Percentiles rank a stretch among this genome's conserved stretches.
phyloP scores from a whole-genome alignment of 2,329 filamentous ascomycete genomes.

The Alternaria solani region DNA sequence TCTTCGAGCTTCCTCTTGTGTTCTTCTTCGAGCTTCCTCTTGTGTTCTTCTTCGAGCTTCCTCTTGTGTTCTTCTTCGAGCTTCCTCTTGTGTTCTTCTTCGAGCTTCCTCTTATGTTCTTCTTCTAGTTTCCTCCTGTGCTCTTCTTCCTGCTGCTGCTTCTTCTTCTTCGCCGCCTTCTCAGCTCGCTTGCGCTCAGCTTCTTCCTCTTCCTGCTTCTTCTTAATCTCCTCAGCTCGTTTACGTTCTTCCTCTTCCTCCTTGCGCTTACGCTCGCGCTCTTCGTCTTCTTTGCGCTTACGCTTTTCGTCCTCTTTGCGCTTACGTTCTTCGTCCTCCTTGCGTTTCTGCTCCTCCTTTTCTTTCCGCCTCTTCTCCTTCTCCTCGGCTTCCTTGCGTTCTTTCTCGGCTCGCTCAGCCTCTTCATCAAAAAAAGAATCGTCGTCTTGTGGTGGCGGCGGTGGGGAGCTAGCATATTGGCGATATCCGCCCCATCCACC shows the following conservation, averaged over 20 bases:
- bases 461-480: conserved; percentile 39
- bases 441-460: conserved; percentile 42
- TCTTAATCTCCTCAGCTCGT: conserved; percentile 18
- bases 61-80: conserved; percentile 52
- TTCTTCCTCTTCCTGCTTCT: conserved; percentile 13
- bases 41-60: conserved; percentile 18
- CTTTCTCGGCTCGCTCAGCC: conserved; percentile 66
- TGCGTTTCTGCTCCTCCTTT: conserved; percentile 7
- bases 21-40: conserved; percentile 64
- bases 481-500: conserved; percentile 42
- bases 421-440: conserved; percentile 48
- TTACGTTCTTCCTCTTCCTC: conserved; percentile 25
- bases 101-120: conserved; percentile 4
- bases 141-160: neutral
- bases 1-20: conserved; percentile 3
- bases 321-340: conserved; percentile 6
- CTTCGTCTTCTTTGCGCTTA: conserved; percentile 4
- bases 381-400: conserved; percentile 16
- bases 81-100: conserved; percentile 58
- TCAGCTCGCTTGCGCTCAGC: conserved; percentile 1
- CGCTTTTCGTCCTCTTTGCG: neutral
- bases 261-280: neutral
- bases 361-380: conserved; percentile 13
- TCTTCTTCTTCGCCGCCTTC: neutral
- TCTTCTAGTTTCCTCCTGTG: conserved; percentile 64